Conservation (phyloP, 2,329 filamentous ascomycete species). For the Colletotrichum sp. region DNA sequence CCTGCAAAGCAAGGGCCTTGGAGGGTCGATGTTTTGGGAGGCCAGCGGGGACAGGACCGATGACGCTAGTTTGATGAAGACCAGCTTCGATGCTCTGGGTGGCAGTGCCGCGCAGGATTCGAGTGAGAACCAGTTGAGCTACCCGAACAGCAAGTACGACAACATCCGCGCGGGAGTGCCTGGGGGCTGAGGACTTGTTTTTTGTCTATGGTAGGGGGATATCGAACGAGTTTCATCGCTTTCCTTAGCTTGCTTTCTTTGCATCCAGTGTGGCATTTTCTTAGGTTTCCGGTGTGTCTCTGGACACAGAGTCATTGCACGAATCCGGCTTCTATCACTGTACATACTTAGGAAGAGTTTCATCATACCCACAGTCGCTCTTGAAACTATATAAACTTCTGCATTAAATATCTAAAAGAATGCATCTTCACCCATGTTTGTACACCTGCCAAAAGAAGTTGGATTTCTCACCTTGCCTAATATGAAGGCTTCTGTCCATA, state of each 20-base stretch:
- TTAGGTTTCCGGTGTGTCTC: too few relatives aligned
- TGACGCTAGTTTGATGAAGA: conserved; percentile 64
- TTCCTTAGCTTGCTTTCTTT: background rate
- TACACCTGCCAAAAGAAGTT: background rate
- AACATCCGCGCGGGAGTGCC: conserved; percentile 51
- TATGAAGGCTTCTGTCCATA: background rate
- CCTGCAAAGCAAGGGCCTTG: conserved; percentile 66
- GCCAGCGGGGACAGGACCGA: conserved; percentile 70
- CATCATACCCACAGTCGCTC: too few relatives aligned
- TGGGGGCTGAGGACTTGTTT: background rate
- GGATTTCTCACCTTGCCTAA: background rate
- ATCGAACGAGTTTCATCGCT: background rate
- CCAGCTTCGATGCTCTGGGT: conserved; percentile 45
- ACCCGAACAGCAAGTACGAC: conserved; percentile 58
- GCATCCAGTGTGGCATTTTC: background rate
- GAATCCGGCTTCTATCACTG: too few relatives aligned
- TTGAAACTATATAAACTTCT: too few relatives aligned
- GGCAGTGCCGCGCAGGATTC: conserved; percentile 46
- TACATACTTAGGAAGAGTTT: too few relatives aligned
- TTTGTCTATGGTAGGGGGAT: background rate
- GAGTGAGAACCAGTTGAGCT: conserved; percentile 54
- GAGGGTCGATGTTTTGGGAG: conserved; percentile 89
- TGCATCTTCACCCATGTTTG: too few relatives aligned
- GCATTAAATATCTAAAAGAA: too few relatives aligned
- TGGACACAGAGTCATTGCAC: too few relatives aligned